Evolutionary conservation across 257 asterid species (phyloP).

Genomic region (Jacaranda mimosifolia): DNA sequence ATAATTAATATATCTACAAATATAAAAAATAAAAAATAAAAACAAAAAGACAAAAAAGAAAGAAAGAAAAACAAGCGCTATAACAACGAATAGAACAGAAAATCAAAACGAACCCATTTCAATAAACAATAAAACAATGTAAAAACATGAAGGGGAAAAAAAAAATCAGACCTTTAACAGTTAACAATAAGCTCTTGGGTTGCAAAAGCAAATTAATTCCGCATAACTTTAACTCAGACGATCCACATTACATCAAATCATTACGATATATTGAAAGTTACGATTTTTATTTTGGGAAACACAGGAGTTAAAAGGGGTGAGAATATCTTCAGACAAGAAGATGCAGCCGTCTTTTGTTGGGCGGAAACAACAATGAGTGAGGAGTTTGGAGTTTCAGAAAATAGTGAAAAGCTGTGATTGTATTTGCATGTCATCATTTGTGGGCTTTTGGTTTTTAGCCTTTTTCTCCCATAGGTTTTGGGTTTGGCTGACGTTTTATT

Average conservation of each 20-base stretch:
- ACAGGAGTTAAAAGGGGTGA: slow-evolving; percentile 16
- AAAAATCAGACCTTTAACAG: slow-evolving; percentile 33
- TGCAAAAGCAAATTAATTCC: slow-evolving; percentile 15
- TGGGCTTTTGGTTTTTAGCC: slow-evolving; percentile 19
- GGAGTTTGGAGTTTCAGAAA: slow-evolving; percentile 38
- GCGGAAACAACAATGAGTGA: slow-evolving; percentile 50
- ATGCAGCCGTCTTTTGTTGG: slow-evolving; percentile 21
- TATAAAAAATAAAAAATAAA: background rate
- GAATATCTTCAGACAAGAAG: background rate
- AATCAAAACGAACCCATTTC: slow-evolving; percentile 31
- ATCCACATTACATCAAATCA: slow-evolving; percentile 40
- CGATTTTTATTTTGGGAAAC: background rate
- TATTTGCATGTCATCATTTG: slow-evolving; percentile 16
- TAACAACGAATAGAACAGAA: slow-evolving; percentile 4
- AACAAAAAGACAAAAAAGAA: background rate
- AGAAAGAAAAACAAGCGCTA: background rate
- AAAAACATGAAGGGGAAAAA: background rate
- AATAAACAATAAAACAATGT: slow-evolving; percentile 23
- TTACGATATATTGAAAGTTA: background rate
- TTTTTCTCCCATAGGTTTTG: background rate
- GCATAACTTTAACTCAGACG: slow-evolving; percentile 27
- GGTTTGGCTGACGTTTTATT: slow-evolving; percentile 34
- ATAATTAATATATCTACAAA: background rate
- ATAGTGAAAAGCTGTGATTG: slow-evolving; percentile 2
- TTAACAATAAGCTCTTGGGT: background rate